Percentiles rank a stretch among this genome's conserved stretches.
Evolutionary conservation across 2,329 filamentous ascomycete species (phyloP).

Genomic region (Dissoconium aciculare): DNA sequence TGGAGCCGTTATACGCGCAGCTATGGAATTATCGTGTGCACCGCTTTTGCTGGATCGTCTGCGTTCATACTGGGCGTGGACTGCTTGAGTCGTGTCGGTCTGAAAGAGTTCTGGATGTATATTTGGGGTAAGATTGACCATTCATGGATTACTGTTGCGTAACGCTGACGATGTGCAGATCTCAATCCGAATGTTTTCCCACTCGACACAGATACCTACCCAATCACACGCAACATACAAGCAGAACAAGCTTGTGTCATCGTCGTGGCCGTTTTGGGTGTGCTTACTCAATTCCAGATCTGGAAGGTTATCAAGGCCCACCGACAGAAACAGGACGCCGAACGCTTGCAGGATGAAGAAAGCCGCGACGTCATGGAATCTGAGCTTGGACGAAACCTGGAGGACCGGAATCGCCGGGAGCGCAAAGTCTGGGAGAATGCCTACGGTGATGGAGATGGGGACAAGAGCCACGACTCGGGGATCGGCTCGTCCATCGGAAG

Average conservation of each 20-base stretch:
- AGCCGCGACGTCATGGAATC: conserved; percentile 52
- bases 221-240: conserved; percentile 69
- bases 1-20: conserved; percentile 64
- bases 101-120: conserved; percentile 95
- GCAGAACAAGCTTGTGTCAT: conserved; percentile 71
- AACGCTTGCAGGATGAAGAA: conserved; percentile 39
- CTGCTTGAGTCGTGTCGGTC: conserved; percentile 73
- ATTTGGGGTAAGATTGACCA: conserved; percentile 52
- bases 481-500: conserved; percentile 29
- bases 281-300: conserved; percentile 71
- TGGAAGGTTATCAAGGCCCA: conserved; percentile 61
- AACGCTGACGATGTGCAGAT: conserved; percentile 25
- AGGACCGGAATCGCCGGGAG: conserved; percentile 47
- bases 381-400: conserved; percentile 47
- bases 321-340: conserved; percentile 31
- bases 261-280: conserved; percentile 56
- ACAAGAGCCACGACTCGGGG: conserved; percentile 35
- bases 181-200: conserved; percentile 73
- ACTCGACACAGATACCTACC: conserved; percentile 59
- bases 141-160: conserved; percentile 1
- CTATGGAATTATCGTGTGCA: conserved; percentile 61
- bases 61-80: conserved; percentile 71
- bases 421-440: conserved; percentile 59
- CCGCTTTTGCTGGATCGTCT: conserved; percentile 71
- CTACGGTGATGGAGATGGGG: conserved; percentile 53